Conservation (phyloP, 306 rosid species). For the Malus sieversii region DNA sequence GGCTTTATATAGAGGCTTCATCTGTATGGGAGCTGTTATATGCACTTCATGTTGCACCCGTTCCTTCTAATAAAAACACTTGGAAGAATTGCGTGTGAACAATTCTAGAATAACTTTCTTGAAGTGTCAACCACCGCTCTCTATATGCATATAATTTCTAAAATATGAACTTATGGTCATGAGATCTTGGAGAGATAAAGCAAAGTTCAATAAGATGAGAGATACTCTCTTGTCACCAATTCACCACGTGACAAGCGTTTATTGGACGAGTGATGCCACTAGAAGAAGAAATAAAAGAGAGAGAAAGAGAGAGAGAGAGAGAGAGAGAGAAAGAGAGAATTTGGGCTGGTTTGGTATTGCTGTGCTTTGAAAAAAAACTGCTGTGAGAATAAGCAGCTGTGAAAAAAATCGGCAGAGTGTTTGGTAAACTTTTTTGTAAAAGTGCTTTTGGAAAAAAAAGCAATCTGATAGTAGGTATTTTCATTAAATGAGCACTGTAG, state of each 20-base stretch:
- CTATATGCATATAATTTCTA: not conserved
- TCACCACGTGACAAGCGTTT: not conserved
- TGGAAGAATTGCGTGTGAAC: not conserved
- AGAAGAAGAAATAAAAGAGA: rapidly evolving
- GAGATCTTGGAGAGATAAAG: not conserved
- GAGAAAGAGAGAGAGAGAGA: too few relatives aligned
- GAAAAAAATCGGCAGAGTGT: too few relatives aligned
- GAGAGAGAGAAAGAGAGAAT: too few relatives aligned
- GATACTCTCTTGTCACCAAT: not conserved
- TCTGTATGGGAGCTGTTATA: not conserved
- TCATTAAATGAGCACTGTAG: too few relatives aligned
- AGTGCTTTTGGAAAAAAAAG: too few relatives aligned
- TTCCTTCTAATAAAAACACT: not conserved
- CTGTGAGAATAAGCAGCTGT: too few relatives aligned
- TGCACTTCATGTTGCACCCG: too few relatives aligned
- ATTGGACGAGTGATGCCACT: not conserved
- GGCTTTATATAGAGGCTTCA: not conserved
- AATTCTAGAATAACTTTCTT: not conserved
- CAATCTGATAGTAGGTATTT: too few relatives aligned
- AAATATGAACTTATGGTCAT: not conserved
- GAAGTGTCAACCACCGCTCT: not conserved
- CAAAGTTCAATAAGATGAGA: too few relatives aligned
- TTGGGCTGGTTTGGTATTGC: too few relatives aligned
- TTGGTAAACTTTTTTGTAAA: too few relatives aligned
- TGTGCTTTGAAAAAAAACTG: too few relatives aligned